These are phyloP conservation scores for Salpingoeca rosetta DNA, from an alignment of 78 protist species.

Conservation along the genomic window DNA sequence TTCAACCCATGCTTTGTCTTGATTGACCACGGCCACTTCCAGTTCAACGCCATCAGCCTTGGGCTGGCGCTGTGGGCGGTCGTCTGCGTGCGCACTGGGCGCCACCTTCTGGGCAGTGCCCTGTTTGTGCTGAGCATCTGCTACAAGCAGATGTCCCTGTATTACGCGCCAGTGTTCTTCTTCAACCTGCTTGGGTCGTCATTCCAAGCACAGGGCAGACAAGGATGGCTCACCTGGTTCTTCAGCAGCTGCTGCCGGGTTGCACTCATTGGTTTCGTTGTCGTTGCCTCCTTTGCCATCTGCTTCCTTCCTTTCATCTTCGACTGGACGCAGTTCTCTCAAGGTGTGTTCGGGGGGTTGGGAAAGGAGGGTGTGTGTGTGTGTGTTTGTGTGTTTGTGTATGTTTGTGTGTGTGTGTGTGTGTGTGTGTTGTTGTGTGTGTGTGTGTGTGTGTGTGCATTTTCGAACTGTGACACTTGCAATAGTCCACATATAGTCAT, in stretches of 20 bases:
- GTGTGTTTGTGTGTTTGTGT: too few relatives aligned
- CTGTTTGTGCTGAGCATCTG: slow-evolving; percentile 52
- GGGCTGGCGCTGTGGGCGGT: slow-evolving; percentile 55
- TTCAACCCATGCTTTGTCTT: slow-evolving; percentile 67
- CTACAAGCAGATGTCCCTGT: slow-evolving; percentile 85
- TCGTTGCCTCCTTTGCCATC: slow-evolving; percentile 28
- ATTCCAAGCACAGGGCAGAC: not conserved
- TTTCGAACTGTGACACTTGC: too few relatives aligned
- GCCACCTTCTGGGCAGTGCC: slow-evolving; percentile 24
- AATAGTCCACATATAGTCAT: too few relatives aligned
- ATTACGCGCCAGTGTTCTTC: slow-evolving; percentile 74
- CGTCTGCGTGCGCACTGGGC: not conserved
- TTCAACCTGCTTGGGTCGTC: slow-evolving; percentile 36
- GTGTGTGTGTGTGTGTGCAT: too few relatives aligned
- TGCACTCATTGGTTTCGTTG: slow-evolving; percentile 21
- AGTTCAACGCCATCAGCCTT: slow-evolving; percentile 73
- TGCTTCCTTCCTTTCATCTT: slow-evolving; percentile 76
- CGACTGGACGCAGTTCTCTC: too few relatives aligned
- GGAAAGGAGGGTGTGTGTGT: too few relatives aligned
- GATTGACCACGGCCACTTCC: slow-evolving; percentile 95
- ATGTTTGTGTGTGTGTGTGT: too few relatives aligned
- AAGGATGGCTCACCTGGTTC: too few relatives aligned
- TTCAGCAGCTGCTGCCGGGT: slow-evolving; percentile 7
- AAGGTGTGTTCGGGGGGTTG: too few relatives aligned
- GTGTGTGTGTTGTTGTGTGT: too few relatives aligned